Evolutionary conservation across 371 early-diverging fungal species (phyloP), one percentile per base, ranked within the genome.

Genomic region (Mucor velutinosus): DNA sequence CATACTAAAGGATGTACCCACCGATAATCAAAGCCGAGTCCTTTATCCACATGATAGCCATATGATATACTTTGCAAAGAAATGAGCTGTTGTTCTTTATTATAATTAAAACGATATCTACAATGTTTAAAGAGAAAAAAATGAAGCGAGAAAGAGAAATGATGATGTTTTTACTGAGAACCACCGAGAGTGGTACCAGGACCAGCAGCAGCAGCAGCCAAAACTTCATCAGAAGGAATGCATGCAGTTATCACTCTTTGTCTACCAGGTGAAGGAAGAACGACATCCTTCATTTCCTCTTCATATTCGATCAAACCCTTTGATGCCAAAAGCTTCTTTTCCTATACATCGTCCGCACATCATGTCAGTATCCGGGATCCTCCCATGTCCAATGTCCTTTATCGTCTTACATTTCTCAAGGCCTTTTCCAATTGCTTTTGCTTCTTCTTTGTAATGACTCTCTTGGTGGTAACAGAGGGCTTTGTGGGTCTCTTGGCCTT

Each of bases 201-300:
- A 30, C 84, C 84, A 67, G 75, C 60, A 45, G 84, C 84, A 58
- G 84, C 76, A 47, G 80, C 81, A 57, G 72, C 75, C 47, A 83
- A 75, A 21, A 79, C 39, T 51, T 83, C 81, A 25, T 73, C 69
- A 60, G 73, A 66, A 14, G 73, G 72, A 51, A 81, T 62, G 68
- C 81, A 65, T 11, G 75, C 72, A 21, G 70, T 56, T 12, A 68
- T 62, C 1, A 77, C 80, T 67, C 73, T 70, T 60, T 74, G 76
- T 63, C 70, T 75, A 60, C 78, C 71, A 37, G 74, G 71, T 21
- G 64, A 47, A 32, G 68, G 62, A 25, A 71, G 59, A 56, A 51
- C 75, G 43, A 77, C 76, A 62, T 82, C 82, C 47, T 60, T 73
- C 83, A 83, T 83, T 6, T 83, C 80, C 60, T 82, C 83, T 62